Evolutionary conservation across 257 asterid species (phyloP), one percentile per base, ranked within the genome.

Genomic region (Cynanchum wilfordii): DNA sequence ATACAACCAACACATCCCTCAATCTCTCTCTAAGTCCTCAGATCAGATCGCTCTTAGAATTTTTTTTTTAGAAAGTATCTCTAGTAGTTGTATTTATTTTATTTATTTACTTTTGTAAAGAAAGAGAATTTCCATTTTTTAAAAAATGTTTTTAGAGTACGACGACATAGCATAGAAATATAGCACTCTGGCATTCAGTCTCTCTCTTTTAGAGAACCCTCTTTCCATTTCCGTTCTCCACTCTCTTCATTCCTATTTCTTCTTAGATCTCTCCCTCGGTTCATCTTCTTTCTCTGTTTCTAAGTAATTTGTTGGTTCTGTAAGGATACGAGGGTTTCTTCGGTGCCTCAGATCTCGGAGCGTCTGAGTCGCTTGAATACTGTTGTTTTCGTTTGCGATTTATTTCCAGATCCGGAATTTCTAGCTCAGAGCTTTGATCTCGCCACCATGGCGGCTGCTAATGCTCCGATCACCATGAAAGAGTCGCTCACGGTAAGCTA

Each of bases 391-490:
- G 55, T 24, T 72, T 78, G 69, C 76, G 79, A 70, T 82, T 80
- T 52, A 30, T 70, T 38, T 33, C 33, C 77, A 82, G 91, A 89
- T 89, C 93, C 86, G 78, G 83, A 79, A 78, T 82, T 81, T 75
- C 70, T 85, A 74, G 73, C 84, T 78, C 71, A 81, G 73, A 84
- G 77, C 80, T 81, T 80, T 66, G 84, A 77, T 80, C 76, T 82
- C 82, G 77, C 77, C 76, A 73, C 82, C 90, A 94, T 94, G 99
- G 97, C 99, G 87, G 97, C 99, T 52, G 96, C 97, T 73, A 91
- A 86, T 81, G 99, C 99, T 79, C 99, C 99, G 92, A 94, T 94
- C 93, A 86, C 90, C 58, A 94, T 94, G 98, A 94, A 89, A 76
- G 98, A 94, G 82, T 77, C 93, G 74, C 97, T 94, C 16, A 94